A percentile compares a stretch with the other conserved stretches of the same genome.
Evolutionary conservation across 805 yeast species (phyloP).

Genomic region (Blastobotrys chiropterorum): DNA sequence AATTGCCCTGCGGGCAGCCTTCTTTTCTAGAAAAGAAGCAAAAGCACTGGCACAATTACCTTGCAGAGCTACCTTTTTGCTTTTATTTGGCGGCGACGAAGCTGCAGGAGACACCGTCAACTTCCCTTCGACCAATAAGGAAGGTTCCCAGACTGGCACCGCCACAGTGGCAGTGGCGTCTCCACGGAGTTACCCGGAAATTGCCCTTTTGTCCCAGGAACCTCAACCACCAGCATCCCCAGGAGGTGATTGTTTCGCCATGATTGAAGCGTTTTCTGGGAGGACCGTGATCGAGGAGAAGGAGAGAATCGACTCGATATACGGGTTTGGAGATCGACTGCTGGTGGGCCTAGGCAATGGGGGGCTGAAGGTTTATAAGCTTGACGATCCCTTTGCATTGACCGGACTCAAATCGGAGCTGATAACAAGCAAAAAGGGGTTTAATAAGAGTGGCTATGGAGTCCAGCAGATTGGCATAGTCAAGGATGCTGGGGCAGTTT

Average conservation of each 20-base stretch:
- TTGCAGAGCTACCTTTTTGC: too few relatives aligned
- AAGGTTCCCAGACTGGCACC: too few relatives aligned
- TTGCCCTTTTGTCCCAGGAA: background rate
- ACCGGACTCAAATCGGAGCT: slow-evolving; percentile 13
- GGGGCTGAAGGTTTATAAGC: slow-evolving; percentile 20
- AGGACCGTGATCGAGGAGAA: background rate
- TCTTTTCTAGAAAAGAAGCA: too few relatives aligned
- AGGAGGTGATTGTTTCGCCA: too few relatives aligned
- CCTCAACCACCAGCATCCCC: too few relatives aligned
- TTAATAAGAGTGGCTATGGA: slow-evolving; percentile 18
- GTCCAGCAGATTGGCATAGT: slow-evolving; percentile 32
- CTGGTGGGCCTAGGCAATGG: slow-evolving; percentile 28
- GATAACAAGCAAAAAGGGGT: slow-evolving; percentile 15
- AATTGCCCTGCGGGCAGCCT: too few relatives aligned
- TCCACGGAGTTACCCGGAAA: too few relatives aligned
- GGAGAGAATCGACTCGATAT: slow-evolving; percentile 14
- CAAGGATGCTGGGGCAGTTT: slow-evolving; percentile 29
- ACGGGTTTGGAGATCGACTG: slow-evolving; percentile 23
- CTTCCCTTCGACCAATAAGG: too few relatives aligned
- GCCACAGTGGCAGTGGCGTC: too few relatives aligned
- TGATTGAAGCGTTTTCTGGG: background rate
- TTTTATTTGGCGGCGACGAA: too few relatives aligned
- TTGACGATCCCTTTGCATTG: slow-evolving; percentile 20
- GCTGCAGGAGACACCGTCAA: too few relatives aligned
- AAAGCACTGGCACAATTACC: too few relatives aligned